Evolutionary conservation across 2,329 filamentous ascomycete species (phyloP).

Genomic region (Sordariomycetes sp.): DNA sequence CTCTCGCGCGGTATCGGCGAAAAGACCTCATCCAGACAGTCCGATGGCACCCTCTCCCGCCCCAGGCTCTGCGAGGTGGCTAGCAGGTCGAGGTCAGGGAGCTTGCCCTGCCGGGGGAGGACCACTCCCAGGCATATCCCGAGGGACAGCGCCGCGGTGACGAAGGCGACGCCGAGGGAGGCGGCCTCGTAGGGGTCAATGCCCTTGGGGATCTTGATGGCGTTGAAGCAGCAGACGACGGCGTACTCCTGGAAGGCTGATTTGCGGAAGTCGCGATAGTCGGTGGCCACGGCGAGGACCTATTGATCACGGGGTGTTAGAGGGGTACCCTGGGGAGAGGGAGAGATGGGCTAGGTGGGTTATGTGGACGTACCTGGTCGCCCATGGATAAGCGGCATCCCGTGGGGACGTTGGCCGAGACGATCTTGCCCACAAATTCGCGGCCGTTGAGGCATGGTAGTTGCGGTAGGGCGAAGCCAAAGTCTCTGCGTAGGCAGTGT

Average conservation of each 20-base stretch:
- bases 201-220: conserved; percentile 46
- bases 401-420: conserved; percentile 16
- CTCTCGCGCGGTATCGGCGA: neutral
- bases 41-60: neutral
- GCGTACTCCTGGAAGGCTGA: conserved; percentile 63
- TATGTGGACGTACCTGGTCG: conserved; percentile 27
- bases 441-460: conserved; percentile 60
- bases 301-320: conserved; percentile 6
- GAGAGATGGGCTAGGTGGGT: neutral
- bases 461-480: conserved; percentile 56
- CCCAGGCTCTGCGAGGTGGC: neutral
- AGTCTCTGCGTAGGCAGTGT: conserved; percentile 39
- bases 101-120: conserved; percentile 28
- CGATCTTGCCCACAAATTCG: conserved; percentile 57
- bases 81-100: neutral
- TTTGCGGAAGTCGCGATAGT: conserved; percentile 63
- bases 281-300: conserved; percentile 58
- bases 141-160: conserved; percentile 55
- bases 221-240: conserved; percentile 54
- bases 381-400: conserved; percentile 35
- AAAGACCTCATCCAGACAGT: conserved; percentile 3
- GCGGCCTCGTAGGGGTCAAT: conserved; percentile 45
- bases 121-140: conserved; percentile 61
- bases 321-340: neutral
- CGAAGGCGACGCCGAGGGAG: conserved; percentile 60